phyloP scores from a whole-genome alignment of 1,284 basidiomycete genomes.

The Wolfiporia cocos region DNA sequence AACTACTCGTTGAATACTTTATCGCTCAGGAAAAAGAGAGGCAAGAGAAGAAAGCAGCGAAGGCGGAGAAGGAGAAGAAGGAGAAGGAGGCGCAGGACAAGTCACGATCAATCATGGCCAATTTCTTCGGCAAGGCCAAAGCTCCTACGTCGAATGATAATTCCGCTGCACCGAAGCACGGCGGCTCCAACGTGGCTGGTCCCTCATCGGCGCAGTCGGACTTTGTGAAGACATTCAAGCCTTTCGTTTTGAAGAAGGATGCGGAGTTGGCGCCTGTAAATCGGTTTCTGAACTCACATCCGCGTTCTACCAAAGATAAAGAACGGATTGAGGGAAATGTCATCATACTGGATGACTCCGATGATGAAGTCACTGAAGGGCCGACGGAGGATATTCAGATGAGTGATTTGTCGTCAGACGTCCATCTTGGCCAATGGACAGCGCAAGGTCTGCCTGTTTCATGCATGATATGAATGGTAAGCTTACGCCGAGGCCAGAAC shows the following conservation, averaged over 20 bases:
- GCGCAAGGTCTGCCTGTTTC: slow-evolving; percentile 33
- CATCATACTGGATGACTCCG: slow-evolving; percentile 49
- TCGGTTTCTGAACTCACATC: slow-evolving; percentile 43
- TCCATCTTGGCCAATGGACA: slow-evolving; percentile 24
- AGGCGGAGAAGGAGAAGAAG: slow-evolving; percentile 62
- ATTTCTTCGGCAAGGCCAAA: slow-evolving; percentile 65
- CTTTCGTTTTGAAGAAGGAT: slow-evolving; percentile 72
- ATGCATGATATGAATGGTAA: too few relatives aligned
- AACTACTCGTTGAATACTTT: too few relatives aligned
- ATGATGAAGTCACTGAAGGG: slow-evolving; percentile 18
- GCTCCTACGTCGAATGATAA: slow-evolving; percentile 21
- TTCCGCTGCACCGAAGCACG: slow-evolving; percentile 26
- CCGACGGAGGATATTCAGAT: slow-evolving; percentile 16
- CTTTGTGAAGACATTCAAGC: slow-evolving; percentile 69
- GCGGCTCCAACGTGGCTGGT: slow-evolving; percentile 27
- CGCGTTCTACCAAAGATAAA: slow-evolving; percentile 16
- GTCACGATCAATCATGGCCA: slow-evolving; percentile 69
- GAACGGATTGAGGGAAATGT: slow-evolving; percentile 33
- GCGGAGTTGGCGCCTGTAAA: slow-evolving; percentile 66
- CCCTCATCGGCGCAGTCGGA: slow-evolving; percentile 46
- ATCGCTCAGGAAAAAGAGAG: slow-evolving; percentile 69
- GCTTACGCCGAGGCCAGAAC: too few relatives aligned
- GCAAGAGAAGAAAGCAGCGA: slow-evolving; percentile 58
- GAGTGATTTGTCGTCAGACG: background rate
- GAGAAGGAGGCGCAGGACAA: slow-evolving; percentile 61